Percentiles rank a stretch among this genome's conserved stretches.
Conservation (phyloP, 2,329 filamentous ascomycete species). For the Trichoderma citrinoviride region DNA sequence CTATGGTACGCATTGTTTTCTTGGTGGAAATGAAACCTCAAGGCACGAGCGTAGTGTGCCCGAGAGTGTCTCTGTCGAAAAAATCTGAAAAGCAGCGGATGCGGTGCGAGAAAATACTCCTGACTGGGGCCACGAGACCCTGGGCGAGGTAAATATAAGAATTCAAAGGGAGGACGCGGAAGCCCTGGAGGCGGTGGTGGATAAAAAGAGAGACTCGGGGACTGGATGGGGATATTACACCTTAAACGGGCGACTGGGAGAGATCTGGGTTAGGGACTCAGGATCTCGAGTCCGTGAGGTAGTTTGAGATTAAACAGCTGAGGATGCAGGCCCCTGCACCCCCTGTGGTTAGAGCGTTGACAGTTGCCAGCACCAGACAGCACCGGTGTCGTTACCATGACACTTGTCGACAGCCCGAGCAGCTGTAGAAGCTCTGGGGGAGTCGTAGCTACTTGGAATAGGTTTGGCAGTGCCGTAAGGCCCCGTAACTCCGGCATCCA, state of each 20-base stretch:
- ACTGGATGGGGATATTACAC: not conserved
- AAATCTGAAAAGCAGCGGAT: not conserved
- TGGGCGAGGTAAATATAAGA: not conserved
- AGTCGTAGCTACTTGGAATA: conserved; percentile 71
- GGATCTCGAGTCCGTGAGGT: not conserved
- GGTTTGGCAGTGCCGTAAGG: conserved; percentile 52
- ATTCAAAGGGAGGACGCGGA: not conserved
- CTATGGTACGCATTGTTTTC: no score
- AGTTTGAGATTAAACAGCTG: not conserved
- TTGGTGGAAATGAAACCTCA: not conserved
- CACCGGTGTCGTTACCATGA: conserved; percentile 66
- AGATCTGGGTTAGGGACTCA: not conserved
- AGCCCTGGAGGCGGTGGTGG: not conserved
- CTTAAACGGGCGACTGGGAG: not conserved
- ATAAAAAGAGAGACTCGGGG: not conserved
- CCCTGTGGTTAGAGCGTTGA: conserved; percentile 52
- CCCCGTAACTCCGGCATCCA: conserved; percentile 68
- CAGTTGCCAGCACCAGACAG: not conserved
- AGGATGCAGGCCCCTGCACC: not conserved
- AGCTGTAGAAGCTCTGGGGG: conserved; percentile 55
- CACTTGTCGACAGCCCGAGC: conserved; percentile 54
- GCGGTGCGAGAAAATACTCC: not conserved
- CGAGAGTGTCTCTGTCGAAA: not conserved
- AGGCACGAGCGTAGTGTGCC: not conserved
- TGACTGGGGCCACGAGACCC: not conserved